Conservation (phyloP, 306 rosid species). For the Oxytropis ochrocephala region DNA sequence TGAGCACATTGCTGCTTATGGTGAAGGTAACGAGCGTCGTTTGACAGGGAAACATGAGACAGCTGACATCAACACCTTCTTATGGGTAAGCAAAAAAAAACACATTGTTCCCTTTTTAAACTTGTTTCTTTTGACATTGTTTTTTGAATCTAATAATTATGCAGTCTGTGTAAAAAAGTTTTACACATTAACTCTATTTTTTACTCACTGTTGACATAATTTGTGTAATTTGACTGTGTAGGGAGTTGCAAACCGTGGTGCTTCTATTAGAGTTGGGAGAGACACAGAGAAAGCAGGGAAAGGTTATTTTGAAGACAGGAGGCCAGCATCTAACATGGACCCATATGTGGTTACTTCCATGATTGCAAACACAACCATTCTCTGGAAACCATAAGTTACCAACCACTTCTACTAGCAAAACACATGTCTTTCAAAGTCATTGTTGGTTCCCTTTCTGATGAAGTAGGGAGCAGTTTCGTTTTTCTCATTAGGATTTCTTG, state of each 20-base stretch:
- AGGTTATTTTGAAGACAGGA: slow-evolving; percentile 91
- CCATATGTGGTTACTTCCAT: slow-evolving; percentile 91
- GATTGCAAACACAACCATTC: slow-evolving; percentile 89
- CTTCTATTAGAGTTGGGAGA: slow-evolving; percentile 89
- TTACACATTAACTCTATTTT: not conserved
- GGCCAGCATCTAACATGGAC: slow-evolving; percentile 99
- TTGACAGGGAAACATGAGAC: slow-evolving; percentile 90
- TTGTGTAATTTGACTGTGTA: slow-evolving; percentile 7
- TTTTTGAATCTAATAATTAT: no score
- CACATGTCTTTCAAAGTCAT: not conserved
- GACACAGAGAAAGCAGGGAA: slow-evolving; percentile 93
- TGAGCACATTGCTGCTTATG: slow-evolving; percentile 88
- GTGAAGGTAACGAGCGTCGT: slow-evolving; percentile 95
- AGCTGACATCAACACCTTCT: slow-evolving; percentile 72
- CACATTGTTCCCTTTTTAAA: not conserved
- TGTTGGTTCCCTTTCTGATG: not conserved
- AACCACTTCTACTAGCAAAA: not conserved
- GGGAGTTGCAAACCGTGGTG: slow-evolving; percentile 99
- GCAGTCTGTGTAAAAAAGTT: no score
- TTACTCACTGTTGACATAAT: not conserved
- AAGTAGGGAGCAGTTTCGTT: not conserved
- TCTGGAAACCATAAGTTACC: slow-evolving; percentile 57
- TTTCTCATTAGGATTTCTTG: not conserved
- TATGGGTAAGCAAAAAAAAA: slow-evolving; percentile 55
- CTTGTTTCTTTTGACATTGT: not conserved